Evolutionary conservation across 768 basidiomycete genomes (phyloP), one percentile per base, ranked within the genome.

Genomic region (Pseudohyphozyma bogoriensis): DNA sequence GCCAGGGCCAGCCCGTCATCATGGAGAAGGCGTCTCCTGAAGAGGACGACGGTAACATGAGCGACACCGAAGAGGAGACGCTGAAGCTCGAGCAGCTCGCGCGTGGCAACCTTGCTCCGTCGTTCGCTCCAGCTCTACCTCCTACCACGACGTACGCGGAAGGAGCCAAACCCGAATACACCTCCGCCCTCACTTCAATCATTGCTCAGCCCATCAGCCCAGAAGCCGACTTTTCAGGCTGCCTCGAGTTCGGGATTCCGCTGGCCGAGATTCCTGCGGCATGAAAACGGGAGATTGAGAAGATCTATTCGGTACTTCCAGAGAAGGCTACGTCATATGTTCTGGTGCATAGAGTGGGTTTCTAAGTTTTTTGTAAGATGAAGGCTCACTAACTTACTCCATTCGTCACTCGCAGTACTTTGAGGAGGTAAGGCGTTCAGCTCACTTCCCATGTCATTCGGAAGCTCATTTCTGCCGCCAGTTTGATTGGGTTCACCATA

Each of bases 151-250:
- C 44, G 8, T 13, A 36, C 12, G 35, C 31, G 28, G 18, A 37
- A 31, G 8, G 29, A 28, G 22, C 13, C 4, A 13, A 35, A 28
- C 26, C 28, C 10, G 60, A 66, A 22, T 29, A 56, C n/a, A 66
- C 65, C 12, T 29, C 29, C 7, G 56, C 47, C 20, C 32, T 33
- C 39, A 66, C 65, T 7, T 59, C 49, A 18, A 66, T 66, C 47
- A 26, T 59, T 40, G 60, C 65, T 1, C 49, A 15, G 0, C 31
- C 55, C 20, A 11, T 55, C 28, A 58, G 20, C 20, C 29, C 35
- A 24, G 47, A 55, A 4, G 39, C 45, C 11, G 24, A 53, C 7
- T 40, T 31, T 2, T 16, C 56, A 4, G 55, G 49, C 11, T 37
- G 31, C 15, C 36, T 61, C 20, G 58, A 60, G 0, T 54, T 65